phyloP scores from a whole-genome alignment of 768 basidiomycete genomes.

The Rubroboletus satanas region DNA sequence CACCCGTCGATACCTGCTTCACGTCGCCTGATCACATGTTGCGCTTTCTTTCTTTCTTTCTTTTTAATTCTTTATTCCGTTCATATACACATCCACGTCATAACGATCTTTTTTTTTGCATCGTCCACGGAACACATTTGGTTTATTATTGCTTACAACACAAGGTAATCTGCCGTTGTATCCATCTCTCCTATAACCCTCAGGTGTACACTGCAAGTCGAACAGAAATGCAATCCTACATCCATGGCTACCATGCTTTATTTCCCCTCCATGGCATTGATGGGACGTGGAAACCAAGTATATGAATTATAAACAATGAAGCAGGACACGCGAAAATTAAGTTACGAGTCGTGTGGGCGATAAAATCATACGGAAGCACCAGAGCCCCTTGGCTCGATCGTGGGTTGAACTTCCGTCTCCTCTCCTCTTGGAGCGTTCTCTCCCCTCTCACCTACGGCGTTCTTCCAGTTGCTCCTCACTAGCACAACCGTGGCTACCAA shows the following conservation, averaged over 20 bases:
- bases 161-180: slow-evolving; percentile 25
- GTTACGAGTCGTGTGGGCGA: not conserved
- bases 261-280: not conserved
- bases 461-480: slow-evolving; percentile 18
- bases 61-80: slow-evolving; percentile 19
- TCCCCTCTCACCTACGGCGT: not conserved
- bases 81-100: slow-evolving; percentile 21
- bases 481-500: slow-evolving; percentile 19
- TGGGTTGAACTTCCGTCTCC: not conserved
- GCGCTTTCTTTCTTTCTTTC: not conserved
- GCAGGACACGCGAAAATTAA: not conserved
- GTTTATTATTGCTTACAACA: slow-evolving; percentile 22
- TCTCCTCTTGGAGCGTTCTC: not conserved
- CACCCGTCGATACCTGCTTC: not conserved
- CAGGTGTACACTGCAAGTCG: slow-evolving; percentile 15
- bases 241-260: not conserved
- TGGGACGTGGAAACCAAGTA: not conserved
- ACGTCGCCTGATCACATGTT: slow-evolving; percentile 1
- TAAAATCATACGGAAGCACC: not conserved
- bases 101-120: slow-evolving; percentile 15
- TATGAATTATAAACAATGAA: not conserved
- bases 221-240: slow-evolving; percentile 8
- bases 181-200: slow-evolving; percentile 9
- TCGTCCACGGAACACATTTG: slow-evolving; percentile 12
- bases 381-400: not conserved